Conservation (phyloP, 805 yeast species). For the Zygosaccharomyces bisporus region DNA sequence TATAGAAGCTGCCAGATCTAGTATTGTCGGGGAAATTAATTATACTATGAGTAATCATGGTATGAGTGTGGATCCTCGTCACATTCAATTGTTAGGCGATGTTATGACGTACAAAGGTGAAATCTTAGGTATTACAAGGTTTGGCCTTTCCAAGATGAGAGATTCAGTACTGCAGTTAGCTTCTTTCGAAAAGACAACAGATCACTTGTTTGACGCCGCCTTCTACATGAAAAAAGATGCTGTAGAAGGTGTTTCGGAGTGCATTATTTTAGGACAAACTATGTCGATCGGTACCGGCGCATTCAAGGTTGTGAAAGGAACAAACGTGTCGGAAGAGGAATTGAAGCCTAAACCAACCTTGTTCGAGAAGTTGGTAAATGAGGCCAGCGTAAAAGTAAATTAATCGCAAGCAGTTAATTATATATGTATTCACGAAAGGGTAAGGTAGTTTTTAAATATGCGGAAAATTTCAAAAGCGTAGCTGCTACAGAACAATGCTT, state of each 20-base stretch:
- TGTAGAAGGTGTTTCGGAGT: constrained; percentile 96
- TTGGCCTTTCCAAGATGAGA: constrained; percentile 97
- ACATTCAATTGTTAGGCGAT: constrained; percentile 93
- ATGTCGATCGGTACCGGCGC: constrained; percentile 98
- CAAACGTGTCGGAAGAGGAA: constrained; percentile 43
- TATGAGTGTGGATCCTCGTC: constrained; percentile 99
- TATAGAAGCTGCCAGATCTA: constrained; percentile 94
- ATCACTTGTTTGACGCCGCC: constrained; percentile 96
- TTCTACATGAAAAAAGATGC: constrained; percentile 95
- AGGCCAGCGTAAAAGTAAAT: constrained; percentile 13
- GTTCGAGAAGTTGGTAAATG: constrained; percentile 42
- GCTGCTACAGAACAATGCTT: too few relatives aligned
- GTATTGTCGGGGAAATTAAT: constrained; percentile 91
- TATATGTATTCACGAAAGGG: constrained; percentile 8
- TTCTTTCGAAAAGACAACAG: constrained; percentile 96
- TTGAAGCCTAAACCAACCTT: constrained; percentile 44
- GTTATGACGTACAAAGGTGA: constrained; percentile 99
- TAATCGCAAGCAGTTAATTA: constrained; percentile 3
- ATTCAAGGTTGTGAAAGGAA: constrained; percentile 71
- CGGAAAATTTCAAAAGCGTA: too few relatives aligned
- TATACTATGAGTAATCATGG: constrained; percentile 99
- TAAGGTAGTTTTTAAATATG: constrained; percentile 1
- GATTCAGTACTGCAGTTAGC: constrained; percentile 96
- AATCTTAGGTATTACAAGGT: constrained; percentile 95
- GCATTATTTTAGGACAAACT: constrained; percentile 95